Evolutionary conservation across 345 rosid genomes (phyloP).

Genomic region (Populus alba): DNA sequence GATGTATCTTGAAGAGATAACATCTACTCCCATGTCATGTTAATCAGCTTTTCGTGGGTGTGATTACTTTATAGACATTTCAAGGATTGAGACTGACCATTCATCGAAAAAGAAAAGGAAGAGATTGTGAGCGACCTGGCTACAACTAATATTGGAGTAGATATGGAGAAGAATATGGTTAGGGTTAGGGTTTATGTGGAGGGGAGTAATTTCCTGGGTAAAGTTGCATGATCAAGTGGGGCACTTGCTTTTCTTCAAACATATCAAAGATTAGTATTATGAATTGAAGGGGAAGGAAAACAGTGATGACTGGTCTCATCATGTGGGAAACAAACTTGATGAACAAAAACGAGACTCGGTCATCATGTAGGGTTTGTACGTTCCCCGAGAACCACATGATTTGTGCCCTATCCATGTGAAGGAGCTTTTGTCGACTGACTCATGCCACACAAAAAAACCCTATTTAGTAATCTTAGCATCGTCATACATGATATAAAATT

Average conservation of each 20-base stretch:
- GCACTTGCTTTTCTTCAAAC: background rate
- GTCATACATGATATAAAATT: background rate
- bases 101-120: background rate
- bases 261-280: background rate
- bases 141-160: background rate
- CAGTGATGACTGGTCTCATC: background rate
- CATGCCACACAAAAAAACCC: background rate
- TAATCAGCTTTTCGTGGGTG: background rate
- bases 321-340: background rate
- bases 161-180: background rate
- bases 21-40: background rate
- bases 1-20: constrained; percentile 3
- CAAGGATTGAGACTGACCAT: constrained; percentile 12
- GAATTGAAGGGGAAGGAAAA: background rate
- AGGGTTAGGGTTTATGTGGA: background rate
- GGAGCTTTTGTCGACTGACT: background rate
- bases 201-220: background rate
- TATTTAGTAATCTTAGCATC: background rate
- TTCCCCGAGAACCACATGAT: background rate
- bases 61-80: constrained; percentile 4
- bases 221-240: background rate
- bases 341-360: background rate
- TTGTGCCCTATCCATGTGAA: constrained; percentile 10
- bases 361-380: background rate
- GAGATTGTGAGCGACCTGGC: background rate